Base-by-base conservation (phyloP, 768 basidiomycete species). In the Lanmaoa rubissima region DNA sequence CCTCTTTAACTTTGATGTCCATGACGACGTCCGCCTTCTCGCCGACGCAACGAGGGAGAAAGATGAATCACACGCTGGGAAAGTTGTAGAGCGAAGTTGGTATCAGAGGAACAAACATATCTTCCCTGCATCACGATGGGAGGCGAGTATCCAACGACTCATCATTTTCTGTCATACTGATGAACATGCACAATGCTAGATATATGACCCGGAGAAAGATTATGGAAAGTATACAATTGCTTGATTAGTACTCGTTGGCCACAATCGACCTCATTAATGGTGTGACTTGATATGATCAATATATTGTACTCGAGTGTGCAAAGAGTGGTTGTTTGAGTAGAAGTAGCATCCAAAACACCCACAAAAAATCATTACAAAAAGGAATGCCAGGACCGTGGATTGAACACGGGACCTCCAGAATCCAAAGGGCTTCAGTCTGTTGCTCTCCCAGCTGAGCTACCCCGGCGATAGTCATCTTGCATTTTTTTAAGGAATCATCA, bases 61-160 rank as follows among this genome's bases (percentile, higher is more conserved):
- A 74, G 94, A 99, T 64, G 97, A 99, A 73, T 94, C 92, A 17
- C 97, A 99, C 68, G 97, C 97, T 0, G 97, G 97, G 3, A 99
- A 99, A 69, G 97, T 99, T 11, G 95, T 98, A 7, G 97, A 98
- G 73, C 76, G 97, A 60, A 90, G 90, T 57, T 99, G 90, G 81
- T 97, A 98, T 69, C 90, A 94, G 65, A 79, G 94, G 51, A 96
- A 94, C 67, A 99, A 98, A 61, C 97, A 98, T 67, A 97, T 98
- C 38, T 98, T 98, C 69, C 96, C 96, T 16, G 94, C 94, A 1
- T 94, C 92, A 5, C 78, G 95, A 65, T 98, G 95, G 95, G 95
- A 98, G 87, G 90, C 87, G 61, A 62, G 87, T 24, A 34, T 13
- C 2, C 4, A 17, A 19, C 28, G 5, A 17, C n/a, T 51, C 19